Base-by-base conservation (phyloP, 73 alveolate genomes). In the Diophrys sp. region DNA sequence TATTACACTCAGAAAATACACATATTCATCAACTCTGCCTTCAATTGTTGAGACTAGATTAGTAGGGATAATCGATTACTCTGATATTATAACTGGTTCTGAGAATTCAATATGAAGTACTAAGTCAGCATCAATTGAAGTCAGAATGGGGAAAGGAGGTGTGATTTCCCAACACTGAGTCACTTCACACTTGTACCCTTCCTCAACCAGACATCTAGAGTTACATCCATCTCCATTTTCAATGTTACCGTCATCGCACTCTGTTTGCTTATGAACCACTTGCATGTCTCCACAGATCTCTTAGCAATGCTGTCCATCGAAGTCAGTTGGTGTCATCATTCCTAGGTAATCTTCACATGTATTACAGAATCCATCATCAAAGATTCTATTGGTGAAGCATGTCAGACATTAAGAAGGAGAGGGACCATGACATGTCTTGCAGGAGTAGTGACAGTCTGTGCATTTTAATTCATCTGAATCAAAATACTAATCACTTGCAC, bases 241-340 rank as follows among this genome's bases (percentile, higher is more conserved):
- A 62, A 11, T n/a, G 29, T 62, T 62, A 11, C 72, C 72, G n/a
- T 62, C 72, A 62, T 62, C 72, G n/a, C 72, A 62, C 18, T 44
- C n/a, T 18, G 62, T 44, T 44, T 44, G 18, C n/a, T 44, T 18
- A 18, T 5, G 18, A 18, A 44, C 18, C n/a, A 44, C 62, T 44
- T 44, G 62, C 62, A 44, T 44, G 62, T 44, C 62, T 44, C 62
- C 62, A 18, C 62, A 44, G 5, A 44, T 44, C 18, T 44, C 62
- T 44, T 44, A 44, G 62, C 62, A 44, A 44, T 44, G 5, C 18
- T 44, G n/a, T 44, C 62, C 62, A 44, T 44, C 62, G 62, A 44
- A 44, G 18, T 44, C 18, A 11, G 62, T 5, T 11, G 62, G 62
- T 11, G 62, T 44, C 18, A 44, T 11, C n/a, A 44, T 11, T 44